Conservation (phyloP, 768 basidiomycete species). For the Sporobolomyces pararoseus region DNA sequence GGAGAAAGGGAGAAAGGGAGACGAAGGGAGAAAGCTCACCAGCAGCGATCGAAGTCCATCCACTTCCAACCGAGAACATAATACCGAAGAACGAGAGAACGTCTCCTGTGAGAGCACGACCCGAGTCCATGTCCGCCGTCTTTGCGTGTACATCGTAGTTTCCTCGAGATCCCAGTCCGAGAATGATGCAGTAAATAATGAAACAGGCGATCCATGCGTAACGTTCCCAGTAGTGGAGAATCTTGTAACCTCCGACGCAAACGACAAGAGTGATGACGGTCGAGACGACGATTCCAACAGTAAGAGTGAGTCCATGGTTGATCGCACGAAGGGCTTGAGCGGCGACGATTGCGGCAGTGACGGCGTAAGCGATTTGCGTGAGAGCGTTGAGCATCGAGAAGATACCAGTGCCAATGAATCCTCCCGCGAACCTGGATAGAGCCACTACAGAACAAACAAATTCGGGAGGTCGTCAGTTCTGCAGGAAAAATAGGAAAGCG, state of each 20-base stretch:
- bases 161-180: constrained; percentile 55
- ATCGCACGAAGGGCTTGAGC: constrained; percentile 55
- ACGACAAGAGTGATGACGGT: constrained; percentile 42
- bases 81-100: constrained; percentile 56
- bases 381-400: constrained; percentile 59
- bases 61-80: constrained; percentile 44
- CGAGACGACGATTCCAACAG: constrained; percentile 56
- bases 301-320: constrained; percentile 54
- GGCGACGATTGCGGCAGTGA: constrained; percentile 57
- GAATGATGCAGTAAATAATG: constrained; percentile 57
- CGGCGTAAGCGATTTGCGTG: constrained; percentile 58
- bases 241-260: constrained; percentile 44
- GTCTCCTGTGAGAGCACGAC: constrained; percentile 54
- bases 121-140: constrained; percentile 53
- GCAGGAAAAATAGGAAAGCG: not conserved
- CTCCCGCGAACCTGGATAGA: constrained; percentile 7
- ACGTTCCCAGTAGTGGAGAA: constrained; percentile 54
- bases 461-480: not conserved
- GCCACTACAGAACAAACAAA: no score
- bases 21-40: not conserved
- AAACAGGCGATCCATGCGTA: constrained; percentile 57
- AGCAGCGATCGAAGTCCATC: constrained; percentile 51
- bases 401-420: constrained; percentile 44
- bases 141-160: constrained; percentile 56
- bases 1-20: no score